Evolutionary conservation across 2,329 filamentous ascomycete species (phyloP).

Genomic region (Nothopassalora personata): DNA sequence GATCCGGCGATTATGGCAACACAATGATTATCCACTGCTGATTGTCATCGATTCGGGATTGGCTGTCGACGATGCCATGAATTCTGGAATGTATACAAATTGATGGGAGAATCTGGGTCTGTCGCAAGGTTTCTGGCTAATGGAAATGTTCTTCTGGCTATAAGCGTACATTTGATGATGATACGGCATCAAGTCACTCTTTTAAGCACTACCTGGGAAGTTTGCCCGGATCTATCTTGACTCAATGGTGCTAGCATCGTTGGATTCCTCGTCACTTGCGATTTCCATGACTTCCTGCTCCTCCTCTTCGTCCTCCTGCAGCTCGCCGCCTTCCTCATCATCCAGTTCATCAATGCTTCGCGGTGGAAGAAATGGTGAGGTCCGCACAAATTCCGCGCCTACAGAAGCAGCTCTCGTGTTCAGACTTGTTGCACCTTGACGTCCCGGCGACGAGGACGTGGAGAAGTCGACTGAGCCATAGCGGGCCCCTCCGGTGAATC

Average conservation of each 20-base stretch:
- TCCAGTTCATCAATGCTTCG: neutral
- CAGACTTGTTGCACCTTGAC: neutral
- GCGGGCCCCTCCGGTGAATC: neutral
- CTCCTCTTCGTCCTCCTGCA: neutral
- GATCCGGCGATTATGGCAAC: neutral
- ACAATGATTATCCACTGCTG: neutral
- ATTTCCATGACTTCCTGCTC: neutral
- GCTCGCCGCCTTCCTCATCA: neutral
- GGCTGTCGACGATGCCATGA: too few species aligned
- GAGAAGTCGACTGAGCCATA: neutral
- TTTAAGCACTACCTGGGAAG: too few species aligned
- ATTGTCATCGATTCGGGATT: neutral
- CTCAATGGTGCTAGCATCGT: neutral
- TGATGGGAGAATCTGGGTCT: too few species aligned
- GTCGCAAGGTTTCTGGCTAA: too few species aligned
- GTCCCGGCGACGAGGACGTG: neutral
- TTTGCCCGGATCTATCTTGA: too few species aligned
- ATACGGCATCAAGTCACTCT: too few species aligned
- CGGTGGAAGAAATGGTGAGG: neutral
- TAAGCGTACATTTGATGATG: too few species aligned
- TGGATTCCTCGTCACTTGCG: neutral
- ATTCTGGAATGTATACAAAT: too few species aligned
- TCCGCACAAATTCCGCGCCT: neutral
- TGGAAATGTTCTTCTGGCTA: too few species aligned
- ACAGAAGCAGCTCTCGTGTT: neutral